These are phyloP conservation scores for Russula lepida DNA, from an alignment of 768 basidiomycete genomes.

Conservation along the genomic window DNA sequence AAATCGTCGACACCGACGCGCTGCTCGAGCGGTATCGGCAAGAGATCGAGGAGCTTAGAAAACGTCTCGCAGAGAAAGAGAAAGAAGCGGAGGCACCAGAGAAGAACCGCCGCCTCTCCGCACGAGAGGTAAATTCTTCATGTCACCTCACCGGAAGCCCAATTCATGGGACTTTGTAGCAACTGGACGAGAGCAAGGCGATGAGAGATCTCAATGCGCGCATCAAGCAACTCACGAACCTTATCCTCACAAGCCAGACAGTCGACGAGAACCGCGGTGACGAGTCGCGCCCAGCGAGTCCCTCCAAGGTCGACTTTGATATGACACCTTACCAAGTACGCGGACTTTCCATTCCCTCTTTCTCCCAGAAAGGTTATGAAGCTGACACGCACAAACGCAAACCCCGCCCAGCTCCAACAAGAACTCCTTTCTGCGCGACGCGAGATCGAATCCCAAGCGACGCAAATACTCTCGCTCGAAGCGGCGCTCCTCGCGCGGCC, in stretches of 20 bases:
- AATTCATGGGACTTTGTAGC: constrained; percentile 33
- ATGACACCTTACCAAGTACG: constrained; percentile 77
- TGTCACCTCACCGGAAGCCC: neutral
- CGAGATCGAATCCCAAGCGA: constrained; percentile 71
- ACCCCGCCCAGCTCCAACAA: constrained; percentile 71
- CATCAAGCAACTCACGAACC: constrained; percentile 74
- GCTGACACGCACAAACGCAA: neutral
- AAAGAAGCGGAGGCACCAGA: constrained; percentile 42
- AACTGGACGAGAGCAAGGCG: constrained; percentile 78
- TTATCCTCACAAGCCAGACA: constrained; percentile 79
- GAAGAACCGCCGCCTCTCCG: constrained; percentile 36
- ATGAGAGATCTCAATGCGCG: constrained; percentile 75
- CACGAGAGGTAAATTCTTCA: constrained; percentile 33
- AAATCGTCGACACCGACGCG: constrained; percentile 87
- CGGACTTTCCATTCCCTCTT: neutral
- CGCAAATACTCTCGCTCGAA: constrained; percentile 78
- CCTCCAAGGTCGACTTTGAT: constrained; percentile 84
- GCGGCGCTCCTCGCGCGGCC: constrained; percentile 67
- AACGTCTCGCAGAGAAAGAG: constrained; percentile 60
- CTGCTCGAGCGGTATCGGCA: constrained; percentile 89
- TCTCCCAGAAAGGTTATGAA: neutral
- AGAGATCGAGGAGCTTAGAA: constrained; percentile 87
- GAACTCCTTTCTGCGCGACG: constrained; percentile 72
- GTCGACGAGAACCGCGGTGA: constrained; percentile 62
- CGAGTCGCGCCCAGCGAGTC: constrained; percentile 72